Evolutionary conservation across 2,329 filamentous ascomycete genomes (phyloP).

Genomic region (Alternaria triticina): DNA sequence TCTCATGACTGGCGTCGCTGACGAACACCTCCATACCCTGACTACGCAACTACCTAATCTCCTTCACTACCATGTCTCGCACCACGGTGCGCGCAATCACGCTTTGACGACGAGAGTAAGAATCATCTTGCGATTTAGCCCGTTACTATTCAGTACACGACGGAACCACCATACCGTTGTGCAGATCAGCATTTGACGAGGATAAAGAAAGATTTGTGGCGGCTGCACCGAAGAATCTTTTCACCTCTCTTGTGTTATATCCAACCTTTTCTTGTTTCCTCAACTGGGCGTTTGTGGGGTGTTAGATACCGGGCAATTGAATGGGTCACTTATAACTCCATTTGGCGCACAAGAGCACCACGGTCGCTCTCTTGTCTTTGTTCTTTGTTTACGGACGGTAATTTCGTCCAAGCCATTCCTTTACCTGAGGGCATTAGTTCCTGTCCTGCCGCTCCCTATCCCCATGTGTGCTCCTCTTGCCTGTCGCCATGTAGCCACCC

Average conservation of each 20-base stretch:
- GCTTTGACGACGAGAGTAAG: constrained; percentile 43
- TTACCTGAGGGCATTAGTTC: constrained; percentile 15
- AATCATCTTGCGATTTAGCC: constrained; percentile 33
- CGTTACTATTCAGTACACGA: constrained; percentile 21
- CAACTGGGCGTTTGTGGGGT: constrained; percentile 16
- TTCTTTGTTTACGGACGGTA: constrained; percentile 22
- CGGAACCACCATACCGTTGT: constrained; percentile 14
- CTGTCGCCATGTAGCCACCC: constrained; percentile 4
- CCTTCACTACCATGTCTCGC: constrained; percentile 22
- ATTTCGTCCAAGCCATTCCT: constrained; percentile 25
- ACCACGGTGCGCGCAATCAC: constrained; percentile 35
- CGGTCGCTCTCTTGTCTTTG: constrained; percentile 14
- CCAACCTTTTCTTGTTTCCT: constrained; percentile 5
- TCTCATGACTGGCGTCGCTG: constrained; percentile 8
- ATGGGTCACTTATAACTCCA: constrained; percentile 18
- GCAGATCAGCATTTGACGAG: constrained; percentile 9
- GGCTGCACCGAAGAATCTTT: background rate
- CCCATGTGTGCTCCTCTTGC: constrained; percentile 1
- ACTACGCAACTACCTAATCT: constrained; percentile 24
- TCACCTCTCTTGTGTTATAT: constrained; percentile 13
- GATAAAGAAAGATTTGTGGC: constrained; percentile 8
- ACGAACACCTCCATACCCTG: constrained; percentile 17
- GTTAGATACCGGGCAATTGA: constrained; percentile 27
- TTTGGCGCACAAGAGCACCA: constrained; percentile 19
- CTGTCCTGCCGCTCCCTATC: constrained; percentile 15